phyloP scores from a whole-genome alignment of 352 stramenopile species.

The Phytopythium delawarense region DNA sequence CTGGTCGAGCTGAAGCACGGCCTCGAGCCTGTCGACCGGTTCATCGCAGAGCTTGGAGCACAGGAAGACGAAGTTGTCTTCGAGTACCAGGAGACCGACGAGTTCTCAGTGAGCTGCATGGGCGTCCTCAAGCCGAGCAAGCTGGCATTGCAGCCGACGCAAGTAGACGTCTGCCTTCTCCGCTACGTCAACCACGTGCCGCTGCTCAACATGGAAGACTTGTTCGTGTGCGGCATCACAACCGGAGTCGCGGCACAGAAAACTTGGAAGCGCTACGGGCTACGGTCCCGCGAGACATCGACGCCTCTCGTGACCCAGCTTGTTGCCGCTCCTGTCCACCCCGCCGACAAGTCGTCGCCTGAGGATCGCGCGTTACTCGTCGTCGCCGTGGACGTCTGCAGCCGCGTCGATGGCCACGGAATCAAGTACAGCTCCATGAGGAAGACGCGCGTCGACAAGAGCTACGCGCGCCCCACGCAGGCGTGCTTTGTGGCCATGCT shows the following conservation, averaged over 20 bases:
- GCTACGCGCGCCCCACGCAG: conserved; percentile 34
- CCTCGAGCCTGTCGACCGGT: conserved; percentile 54
- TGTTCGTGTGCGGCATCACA: conserved; percentile 50
- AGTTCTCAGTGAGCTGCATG: conserved; percentile 41
- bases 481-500: conserved; percentile 37
- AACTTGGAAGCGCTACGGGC: conserved; percentile 54
- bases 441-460: conserved; percentile 50
- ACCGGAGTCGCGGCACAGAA: conserved; percentile 32
- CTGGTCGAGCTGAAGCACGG: conserved; percentile 31
- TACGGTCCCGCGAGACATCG: conserved; percentile 27
- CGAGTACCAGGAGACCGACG: conserved; percentile 23
- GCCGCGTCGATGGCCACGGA: neutral
- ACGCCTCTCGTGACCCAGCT: conserved; percentile 53
- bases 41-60: conserved; percentile 40
- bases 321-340: conserved; percentile 25
- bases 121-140: conserved; percentile 26
- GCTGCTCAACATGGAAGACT: conserved; percentile 52
- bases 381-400: conserved; percentile 54
- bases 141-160: conserved; percentile 11
- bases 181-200: conserved; percentile 76
- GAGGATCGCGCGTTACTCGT: conserved; percentile 25
- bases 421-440: conserved; percentile 52
- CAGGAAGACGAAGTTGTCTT: conserved; percentile 41
- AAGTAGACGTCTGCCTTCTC: conserved; percentile 58
- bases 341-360: conserved; percentile 2